A percentile compares a stretch with the other conserved stretches of the same genome.
Evolutionary conservation across 345 rosid genomes (phyloP).

Genomic region (Eucalyptus curtisii): DNA sequence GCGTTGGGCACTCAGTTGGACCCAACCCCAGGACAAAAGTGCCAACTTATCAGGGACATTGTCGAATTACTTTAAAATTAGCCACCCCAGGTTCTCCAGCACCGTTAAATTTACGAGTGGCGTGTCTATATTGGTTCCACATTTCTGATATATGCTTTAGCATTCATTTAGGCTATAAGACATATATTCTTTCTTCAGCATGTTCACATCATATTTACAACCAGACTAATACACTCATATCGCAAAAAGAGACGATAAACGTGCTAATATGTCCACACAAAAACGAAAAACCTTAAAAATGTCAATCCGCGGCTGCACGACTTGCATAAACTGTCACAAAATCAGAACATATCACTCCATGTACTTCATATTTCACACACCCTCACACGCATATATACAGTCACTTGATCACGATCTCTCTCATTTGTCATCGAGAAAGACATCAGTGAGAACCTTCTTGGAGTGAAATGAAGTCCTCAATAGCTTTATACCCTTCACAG

Average conservation of each 20-base stretch:
- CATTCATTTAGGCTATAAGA: background rate
- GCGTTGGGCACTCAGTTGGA: background rate
- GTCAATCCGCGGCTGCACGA: too few species aligned
- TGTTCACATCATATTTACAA: background rate
- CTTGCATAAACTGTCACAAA: too few species aligned
- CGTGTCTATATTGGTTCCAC: background rate
- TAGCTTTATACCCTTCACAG: background rate
- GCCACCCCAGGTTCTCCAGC: too few species aligned
- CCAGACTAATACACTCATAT: too few species aligned
- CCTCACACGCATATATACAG: too few species aligned
- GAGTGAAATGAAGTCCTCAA: constrained; percentile 8
- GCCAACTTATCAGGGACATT: background rate
- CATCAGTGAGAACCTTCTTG: constrained; percentile 10
- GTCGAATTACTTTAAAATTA: background rate
- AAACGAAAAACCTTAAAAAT: too few species aligned
- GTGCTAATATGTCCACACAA: background rate
- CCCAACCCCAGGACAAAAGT: background rate
- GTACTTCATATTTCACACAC: too few species aligned
- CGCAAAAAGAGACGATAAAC: too few species aligned
- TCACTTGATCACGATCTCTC: background rate
- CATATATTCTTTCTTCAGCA: background rate
- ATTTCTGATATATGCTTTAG: background rate
- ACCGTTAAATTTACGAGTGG: too few species aligned
- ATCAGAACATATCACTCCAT: background rate
- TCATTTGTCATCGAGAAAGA: background rate